These are phyloP conservation scores for Crithidia bombi DNA, from an alignment of 208 protist genomes.

Conservation along the genomic window DNA sequence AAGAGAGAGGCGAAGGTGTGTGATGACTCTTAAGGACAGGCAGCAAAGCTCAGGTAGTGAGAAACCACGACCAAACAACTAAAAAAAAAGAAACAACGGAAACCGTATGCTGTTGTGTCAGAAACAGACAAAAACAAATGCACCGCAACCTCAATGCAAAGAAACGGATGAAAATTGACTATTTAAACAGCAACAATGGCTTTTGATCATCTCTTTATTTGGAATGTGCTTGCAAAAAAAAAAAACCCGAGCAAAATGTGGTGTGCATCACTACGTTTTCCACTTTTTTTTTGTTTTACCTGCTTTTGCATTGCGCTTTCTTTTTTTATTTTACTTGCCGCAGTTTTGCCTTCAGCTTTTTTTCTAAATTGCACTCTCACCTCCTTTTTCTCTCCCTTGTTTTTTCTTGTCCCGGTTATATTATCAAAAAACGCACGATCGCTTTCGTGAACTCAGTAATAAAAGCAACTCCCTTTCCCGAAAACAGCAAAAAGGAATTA, in stretches of 20 bases:
- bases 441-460: not conserved
- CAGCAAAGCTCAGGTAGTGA: too few relatives aligned
- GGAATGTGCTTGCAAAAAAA: not conserved
- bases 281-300: too few relatives aligned
- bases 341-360: not conserved
- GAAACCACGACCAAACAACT: too few relatives aligned
- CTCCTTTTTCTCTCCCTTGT: slow-evolving; percentile 19
- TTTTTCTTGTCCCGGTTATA: slow-evolving; percentile 9
- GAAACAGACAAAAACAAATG: not conserved
- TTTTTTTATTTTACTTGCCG: not conserved
- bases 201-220: not conserved
- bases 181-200: too few relatives aligned
- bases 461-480: too few relatives aligned
- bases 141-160: too few relatives aligned
- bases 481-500: slow-evolving; percentile 4
- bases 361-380: slow-evolving; percentile 15
- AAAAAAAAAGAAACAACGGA: not conserved
- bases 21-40: too few relatives aligned
- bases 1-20: too few relatives aligned
- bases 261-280: not conserved
- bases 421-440: slow-evolving; percentile 12
- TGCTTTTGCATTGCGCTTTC: too few relatives aligned
- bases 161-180: too few relatives aligned
- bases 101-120: too few relatives aligned
- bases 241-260: not conserved